Percentiles rank a stretch among this genome's conserved stretches.
phyloP scores from a whole-genome alignment of 306 rosid genomes.

The Echinosophora koreensis region DNA sequence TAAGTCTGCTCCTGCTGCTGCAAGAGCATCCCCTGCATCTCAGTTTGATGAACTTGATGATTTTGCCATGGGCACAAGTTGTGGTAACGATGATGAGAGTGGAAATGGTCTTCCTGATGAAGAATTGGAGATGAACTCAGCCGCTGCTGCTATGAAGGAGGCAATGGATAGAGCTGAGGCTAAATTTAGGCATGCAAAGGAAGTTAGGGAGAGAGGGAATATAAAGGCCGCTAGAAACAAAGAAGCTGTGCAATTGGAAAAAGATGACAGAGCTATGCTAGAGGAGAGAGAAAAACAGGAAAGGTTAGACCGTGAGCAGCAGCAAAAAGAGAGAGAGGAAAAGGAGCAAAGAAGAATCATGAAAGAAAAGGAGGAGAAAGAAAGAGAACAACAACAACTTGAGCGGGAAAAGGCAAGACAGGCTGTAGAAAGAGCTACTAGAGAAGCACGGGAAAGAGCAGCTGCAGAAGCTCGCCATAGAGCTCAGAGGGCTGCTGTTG shows the following conservation, averaged over 20 bases:
- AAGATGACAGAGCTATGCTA: slow-evolving; percentile 64
- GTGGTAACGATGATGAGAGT: slow-evolving; percentile 60
- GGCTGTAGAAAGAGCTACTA: slow-evolving; percentile 98
- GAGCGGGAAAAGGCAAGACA: slow-evolving; percentile 84
- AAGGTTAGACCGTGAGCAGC: slow-evolving; percentile 68
- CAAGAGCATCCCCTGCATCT: slow-evolving; percentile 57
- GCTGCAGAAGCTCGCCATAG: slow-evolving; percentile 77
- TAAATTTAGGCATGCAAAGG: slow-evolving; percentile 90
- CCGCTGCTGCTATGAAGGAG: slow-evolving; percentile 98
- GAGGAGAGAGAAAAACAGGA: slow-evolving; percentile 73
- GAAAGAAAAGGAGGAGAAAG: slow-evolving; percentile 80
- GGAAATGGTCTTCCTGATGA: slow-evolving; percentile 72
- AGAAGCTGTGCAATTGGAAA: slow-evolving; percentile 73
- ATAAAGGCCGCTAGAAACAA: slow-evolving; percentile 75
- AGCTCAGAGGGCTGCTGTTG: slow-evolving; percentile 94
- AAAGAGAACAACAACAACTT: slow-evolving; percentile 74
- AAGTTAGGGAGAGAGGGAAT: slow-evolving; percentile 88
- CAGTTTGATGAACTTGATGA: slow-evolving; percentile 80
- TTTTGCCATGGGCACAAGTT: slow-evolving; percentile 72
- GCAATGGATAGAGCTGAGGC: slow-evolving; percentile 99
- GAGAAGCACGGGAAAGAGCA: slow-evolving; percentile 99
- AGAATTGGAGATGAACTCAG: slow-evolving; percentile 90
- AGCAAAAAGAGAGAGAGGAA: slow-evolving; percentile 77
- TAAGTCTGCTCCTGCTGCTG: slow-evolving; percentile 62
- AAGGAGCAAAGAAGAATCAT: slow-evolving; percentile 67